Percentiles rank a stretch among this genome's conserved stretches.
These are phyloP conservation scores for Zygosaccharomyces bisporus DNA, from an alignment of 805 yeast genomes.

Conservation along the genomic window DNA sequence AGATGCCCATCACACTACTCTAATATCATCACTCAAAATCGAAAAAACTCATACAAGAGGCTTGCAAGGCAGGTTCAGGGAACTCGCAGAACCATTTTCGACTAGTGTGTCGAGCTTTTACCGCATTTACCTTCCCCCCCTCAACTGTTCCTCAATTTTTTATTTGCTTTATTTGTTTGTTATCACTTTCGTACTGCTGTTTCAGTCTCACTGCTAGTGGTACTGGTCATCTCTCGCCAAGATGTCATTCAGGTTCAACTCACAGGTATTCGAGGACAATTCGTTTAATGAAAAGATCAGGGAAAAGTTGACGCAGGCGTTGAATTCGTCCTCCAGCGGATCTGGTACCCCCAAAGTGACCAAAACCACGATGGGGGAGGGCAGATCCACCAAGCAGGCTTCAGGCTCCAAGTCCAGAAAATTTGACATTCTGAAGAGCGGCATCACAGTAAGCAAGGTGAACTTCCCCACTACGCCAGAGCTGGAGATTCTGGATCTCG, in stretches of 20 bases:
- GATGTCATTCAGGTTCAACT: constrained; percentile 35
- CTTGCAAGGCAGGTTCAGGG: not conserved
- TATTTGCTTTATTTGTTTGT: not conserved
- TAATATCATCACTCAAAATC: not conserved
- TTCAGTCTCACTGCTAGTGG: not conserved
- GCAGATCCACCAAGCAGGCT: constrained; percentile 4
- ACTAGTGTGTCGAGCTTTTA: no score
- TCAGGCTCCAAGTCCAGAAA: constrained; percentile 17
- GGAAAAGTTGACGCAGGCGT: constrained; percentile 27
- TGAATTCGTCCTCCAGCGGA: constrained; percentile 21
- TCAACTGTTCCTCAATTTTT: no score
- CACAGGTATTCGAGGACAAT: constrained; percentile 29
- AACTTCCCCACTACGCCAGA: constrained; percentile 32
- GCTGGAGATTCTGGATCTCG: constrained; percentile 35
- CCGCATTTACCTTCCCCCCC: no score
- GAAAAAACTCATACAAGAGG: not conserved
- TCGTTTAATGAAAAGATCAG: constrained; percentile 32
- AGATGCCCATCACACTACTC: not conserved
- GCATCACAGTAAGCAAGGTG: constrained; percentile 32
- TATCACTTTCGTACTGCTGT: not conserved
- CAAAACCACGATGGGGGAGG: constrained; percentile 9
- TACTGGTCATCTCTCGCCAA: not conserved
- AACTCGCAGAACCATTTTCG: not conserved
- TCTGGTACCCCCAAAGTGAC: constrained; percentile 10
- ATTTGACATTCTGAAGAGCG: constrained; percentile 29